Percentiles rank a stretch among this genome's conserved stretches.
Evolutionary conservation across 2,329 filamentous ascomycete species (phyloP).

Genomic region (Alternaria sp.): DNA sequence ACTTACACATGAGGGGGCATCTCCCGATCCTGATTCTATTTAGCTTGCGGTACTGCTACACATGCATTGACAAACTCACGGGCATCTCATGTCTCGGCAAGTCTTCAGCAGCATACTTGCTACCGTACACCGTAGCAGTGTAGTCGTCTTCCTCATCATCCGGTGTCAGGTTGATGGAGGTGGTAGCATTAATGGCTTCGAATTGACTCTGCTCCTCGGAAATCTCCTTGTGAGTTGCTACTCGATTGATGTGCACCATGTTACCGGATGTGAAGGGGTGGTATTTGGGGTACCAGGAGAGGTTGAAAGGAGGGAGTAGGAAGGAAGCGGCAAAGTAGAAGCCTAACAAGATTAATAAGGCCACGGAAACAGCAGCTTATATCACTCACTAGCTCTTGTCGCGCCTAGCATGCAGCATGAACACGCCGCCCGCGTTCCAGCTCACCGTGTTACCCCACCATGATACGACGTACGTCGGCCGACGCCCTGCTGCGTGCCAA

Average conservation of each 20-base stretch:
- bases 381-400: constrained; percentile 13
- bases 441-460: constrained; percentile 27
- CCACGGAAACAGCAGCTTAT: constrained; percentile 18
- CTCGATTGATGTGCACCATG: constrained; percentile 61
- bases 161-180: constrained; percentile 37
- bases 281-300: not conserved
- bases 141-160: constrained; percentile 61
- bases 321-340: not conserved
- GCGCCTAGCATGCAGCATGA: constrained; percentile 6
- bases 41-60: constrained; percentile 3
- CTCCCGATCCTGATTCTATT: constrained; percentile 57
- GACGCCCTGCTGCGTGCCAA: constrained; percentile 11
- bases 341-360: not conserved
- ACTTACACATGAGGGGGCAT: constrained; percentile 81
- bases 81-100: constrained; percentile 87
- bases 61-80: constrained; percentile 57
- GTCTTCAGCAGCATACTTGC: constrained; percentile 80
- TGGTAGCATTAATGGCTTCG: constrained; percentile 26
- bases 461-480: constrained; percentile 11
- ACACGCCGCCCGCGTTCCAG: constrained; percentile 11
- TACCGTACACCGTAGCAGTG: constrained; percentile 87
- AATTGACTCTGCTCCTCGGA: constrained; percentile 36
- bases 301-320: constrained; percentile 2
- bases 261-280: constrained; percentile 17
- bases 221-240: constrained; percentile 55